Percentiles rank a stretch among this genome's conserved stretches.
These are phyloP conservation scores for Amborella trichopoda DNA, from an alignment of 164 flowering plant species.

Conservation along the genomic window DNA sequence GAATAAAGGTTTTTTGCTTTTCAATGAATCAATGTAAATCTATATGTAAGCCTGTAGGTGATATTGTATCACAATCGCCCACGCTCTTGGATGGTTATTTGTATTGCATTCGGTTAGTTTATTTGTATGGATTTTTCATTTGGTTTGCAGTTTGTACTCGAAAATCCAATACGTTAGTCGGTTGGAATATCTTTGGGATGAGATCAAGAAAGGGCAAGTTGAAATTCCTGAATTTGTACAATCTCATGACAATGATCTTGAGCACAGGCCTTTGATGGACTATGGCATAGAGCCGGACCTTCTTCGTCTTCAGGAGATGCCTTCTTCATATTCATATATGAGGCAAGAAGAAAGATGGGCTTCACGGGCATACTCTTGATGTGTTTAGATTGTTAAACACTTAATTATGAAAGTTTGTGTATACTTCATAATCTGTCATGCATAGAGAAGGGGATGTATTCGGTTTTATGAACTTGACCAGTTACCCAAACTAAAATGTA, in stretches of 20 bases:
- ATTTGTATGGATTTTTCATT: not conserved
- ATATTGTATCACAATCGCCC: too few species aligned
- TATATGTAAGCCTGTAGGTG: too few species aligned
- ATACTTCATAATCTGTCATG: too few species aligned
- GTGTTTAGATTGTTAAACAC: too few species aligned
- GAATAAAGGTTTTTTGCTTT: too few species aligned
- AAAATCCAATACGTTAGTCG: constrained; percentile 87
- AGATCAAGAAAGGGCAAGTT: constrained; percentile 64
- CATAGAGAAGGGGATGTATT: too few species aligned
- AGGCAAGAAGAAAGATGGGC: constrained; percentile 62
- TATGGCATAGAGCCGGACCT: constrained; percentile 92
- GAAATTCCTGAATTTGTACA: constrained; percentile 92
- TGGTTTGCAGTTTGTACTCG: constrained; percentile 59
- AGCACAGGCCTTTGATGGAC: constrained; percentile 83
- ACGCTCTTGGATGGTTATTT: too few species aligned
- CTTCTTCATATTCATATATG: constrained; percentile 36
- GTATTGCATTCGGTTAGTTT: too few species aligned
- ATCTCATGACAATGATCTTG: constrained; percentile 68
- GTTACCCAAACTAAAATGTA: too few species aligned
- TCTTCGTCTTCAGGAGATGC: constrained; percentile 44
- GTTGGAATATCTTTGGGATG: constrained; percentile 88
- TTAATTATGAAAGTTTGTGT: too few species aligned
- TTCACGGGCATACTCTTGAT: constrained; percentile 25
- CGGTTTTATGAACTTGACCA: too few species aligned
- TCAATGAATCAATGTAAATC: too few species aligned